Conservation (phyloP, 2,329 filamentous ascomycete species). For the Ophioceras dolichostomum region DNA sequence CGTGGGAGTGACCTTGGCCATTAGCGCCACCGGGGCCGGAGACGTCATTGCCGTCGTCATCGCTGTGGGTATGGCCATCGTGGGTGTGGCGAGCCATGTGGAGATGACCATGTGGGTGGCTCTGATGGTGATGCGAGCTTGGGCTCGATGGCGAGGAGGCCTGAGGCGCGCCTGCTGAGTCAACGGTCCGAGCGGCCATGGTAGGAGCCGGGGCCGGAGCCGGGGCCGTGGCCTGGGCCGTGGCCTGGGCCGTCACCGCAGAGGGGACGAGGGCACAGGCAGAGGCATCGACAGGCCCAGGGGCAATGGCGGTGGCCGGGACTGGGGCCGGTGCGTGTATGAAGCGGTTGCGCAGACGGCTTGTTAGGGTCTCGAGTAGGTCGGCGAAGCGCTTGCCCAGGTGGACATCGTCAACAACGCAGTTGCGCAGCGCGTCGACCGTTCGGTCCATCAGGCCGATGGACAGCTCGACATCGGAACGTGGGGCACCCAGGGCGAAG, state of each 20-base stretch:
- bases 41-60: neutral
- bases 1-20: neutral
- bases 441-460: constrained; percentile 65
- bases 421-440: constrained; percentile 61
- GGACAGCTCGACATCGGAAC: constrained; percentile 64
- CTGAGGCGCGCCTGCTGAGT: too few relatives aligned
- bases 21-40: neutral
- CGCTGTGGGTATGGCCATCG: neutral
- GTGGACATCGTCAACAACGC: constrained; percentile 76
- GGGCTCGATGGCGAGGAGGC: too few relatives aligned
- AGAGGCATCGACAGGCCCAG: neutral
- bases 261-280: too few relatives aligned
- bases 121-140: too few relatives aligned
- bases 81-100: neutral
- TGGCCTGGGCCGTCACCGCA: neutral
- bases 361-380: constrained; percentile 66
- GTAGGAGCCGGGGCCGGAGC: too few relatives aligned
- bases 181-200: too few relatives aligned
- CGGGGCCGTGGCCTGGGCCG: too few relatives aligned
- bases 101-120: too few relatives aligned
- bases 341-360: constrained; percentile 61
- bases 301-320: too few relatives aligned
- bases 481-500: constrained; percentile 68
- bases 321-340: constrained; percentile 51
- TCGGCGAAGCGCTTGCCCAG: constrained; percentile 76